These are phyloP conservation scores for Fusarium sp. DNA, from an alignment of 2,329 filamentous ascomycete genomes.

Conservation along the genomic window DNA sequence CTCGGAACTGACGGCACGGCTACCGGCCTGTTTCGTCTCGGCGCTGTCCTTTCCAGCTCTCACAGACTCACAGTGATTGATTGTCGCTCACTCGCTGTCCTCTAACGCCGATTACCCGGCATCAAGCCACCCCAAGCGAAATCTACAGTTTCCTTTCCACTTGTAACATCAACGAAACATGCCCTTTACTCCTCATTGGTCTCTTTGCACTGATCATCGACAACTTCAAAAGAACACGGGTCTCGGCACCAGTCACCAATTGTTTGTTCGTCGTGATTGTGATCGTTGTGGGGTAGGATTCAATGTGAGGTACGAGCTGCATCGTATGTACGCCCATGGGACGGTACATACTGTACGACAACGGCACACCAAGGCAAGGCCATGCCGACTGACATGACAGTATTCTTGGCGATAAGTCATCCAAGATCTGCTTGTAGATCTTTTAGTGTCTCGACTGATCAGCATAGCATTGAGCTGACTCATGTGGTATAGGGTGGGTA, in stretches of 20 bases:
- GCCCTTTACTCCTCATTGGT: neutral
- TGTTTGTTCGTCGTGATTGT: neutral
- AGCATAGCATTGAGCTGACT: neutral
- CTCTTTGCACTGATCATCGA: neutral
- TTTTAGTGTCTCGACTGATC: neutral
- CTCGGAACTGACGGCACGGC: conserved; percentile 41
- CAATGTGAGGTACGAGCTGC: neutral
- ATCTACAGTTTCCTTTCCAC: neutral
- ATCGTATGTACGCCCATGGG: neutral
- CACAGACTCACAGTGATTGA: neutral
- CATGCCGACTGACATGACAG: neutral
- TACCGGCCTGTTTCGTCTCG: conserved; percentile 38
- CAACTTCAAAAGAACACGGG: neutral
- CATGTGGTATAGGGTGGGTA: conserved; percentile 5
- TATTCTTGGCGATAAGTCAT: neutral
- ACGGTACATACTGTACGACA: neutral
- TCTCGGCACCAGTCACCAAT: neutral
- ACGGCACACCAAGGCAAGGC: neutral
- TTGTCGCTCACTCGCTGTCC: neutral
- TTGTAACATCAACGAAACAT: conserved; percentile 24
- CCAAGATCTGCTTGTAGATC: conserved; percentile 11
- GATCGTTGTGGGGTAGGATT: neutral
- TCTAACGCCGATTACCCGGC: conserved; percentile 18
- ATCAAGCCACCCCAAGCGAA: conserved; percentile 7
- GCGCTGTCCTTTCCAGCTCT: conserved; percentile 18